These are phyloP conservation scores for Yamadazyma kanchanaburiensis DNA, from an alignment of 1,139 yeast genomes.

Conservation along the genomic window DNA sequence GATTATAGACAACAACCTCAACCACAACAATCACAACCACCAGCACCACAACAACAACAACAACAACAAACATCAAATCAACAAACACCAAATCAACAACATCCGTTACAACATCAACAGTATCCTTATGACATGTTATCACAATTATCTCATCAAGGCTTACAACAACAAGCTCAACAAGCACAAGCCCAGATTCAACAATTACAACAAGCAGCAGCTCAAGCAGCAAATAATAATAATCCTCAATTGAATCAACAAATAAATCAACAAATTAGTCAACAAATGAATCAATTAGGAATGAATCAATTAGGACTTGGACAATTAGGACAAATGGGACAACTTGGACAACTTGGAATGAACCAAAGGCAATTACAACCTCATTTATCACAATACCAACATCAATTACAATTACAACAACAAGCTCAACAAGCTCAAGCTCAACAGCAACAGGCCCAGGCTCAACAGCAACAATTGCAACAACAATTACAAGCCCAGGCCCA, in stretches of 20 bases:
- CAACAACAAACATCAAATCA: not conserved
- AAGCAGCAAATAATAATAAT: slow-evolving; percentile 19
- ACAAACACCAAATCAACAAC: not conserved
- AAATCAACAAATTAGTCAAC: slow-evolving; percentile 23
- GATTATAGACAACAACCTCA: slow-evolving; percentile 2
- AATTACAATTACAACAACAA: slow-evolving; percentile 11
- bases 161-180: slow-evolving; percentile 6
- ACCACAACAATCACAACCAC: slow-evolving; percentile 3
- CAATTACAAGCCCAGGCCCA: slow-evolving; percentile 11
- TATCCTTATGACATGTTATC: slow-evolving; percentile 8
- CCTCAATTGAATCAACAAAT: slow-evolving; percentile 24
- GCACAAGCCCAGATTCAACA: slow-evolving; percentile 13
- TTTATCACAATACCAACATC: slow-evolving; percentile 7
- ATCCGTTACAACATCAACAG: slow-evolving; percentile 3
- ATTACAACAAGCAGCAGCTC: slow-evolving; percentile 20
- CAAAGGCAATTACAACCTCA: slow-evolving; percentile 11
- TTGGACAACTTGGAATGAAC: slow-evolving; percentile 11
- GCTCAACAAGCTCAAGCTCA: slow-evolving; percentile 6
- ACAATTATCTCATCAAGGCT: slow-evolving; percentile 21
- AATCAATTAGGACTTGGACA: slow-evolving; percentile 16
- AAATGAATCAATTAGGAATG: slow-evolving; percentile 16
- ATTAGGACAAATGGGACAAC: slow-evolving; percentile 15
- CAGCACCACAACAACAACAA: slow-evolving; percentile 8
- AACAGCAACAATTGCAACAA: slow-evolving; percentile 7
- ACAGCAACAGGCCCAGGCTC: slow-evolving; percentile 2